A percentile compares a stretch with the other conserved stretches of the same genome.
Conservation (phyloP, 192 early-diverging fungal genomes). For the Phlyctochytrium bullatum region DNA sequence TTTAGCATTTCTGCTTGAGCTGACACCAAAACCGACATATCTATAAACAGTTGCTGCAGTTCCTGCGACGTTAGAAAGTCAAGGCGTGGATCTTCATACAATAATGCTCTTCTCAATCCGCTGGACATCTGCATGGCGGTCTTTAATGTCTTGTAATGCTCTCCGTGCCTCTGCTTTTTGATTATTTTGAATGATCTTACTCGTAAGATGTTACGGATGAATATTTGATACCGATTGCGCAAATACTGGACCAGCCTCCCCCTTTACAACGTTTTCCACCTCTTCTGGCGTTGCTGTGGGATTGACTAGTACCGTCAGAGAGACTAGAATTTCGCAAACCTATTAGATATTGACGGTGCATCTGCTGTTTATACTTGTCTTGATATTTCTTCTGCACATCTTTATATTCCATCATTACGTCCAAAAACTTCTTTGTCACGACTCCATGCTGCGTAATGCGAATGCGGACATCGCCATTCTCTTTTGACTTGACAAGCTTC, state of each 20-base stretch:
- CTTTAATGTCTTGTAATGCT: constrained; percentile 79
- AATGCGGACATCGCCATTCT: constrained; percentile 40
- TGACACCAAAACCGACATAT: constrained; percentile 81
- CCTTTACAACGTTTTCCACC: constrained; percentile 66
- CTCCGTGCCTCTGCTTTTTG: constrained; percentile 69
- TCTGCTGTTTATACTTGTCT: constrained; percentile 76
- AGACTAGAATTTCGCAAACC: constrained; percentile 45
- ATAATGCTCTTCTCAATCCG: constrained; percentile 85
- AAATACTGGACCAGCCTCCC: constrained; percentile 75
- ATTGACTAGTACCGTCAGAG: constrained; percentile 59
- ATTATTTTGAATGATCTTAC: constrained; percentile 65
- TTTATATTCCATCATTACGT: constrained; percentile 73
- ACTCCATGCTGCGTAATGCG: constrained; percentile 46
- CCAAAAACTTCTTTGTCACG: constrained; percentile 52
- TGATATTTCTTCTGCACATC: constrained; percentile 75
- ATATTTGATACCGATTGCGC: constrained; percentile 51
- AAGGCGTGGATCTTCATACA: constrained; percentile 37
- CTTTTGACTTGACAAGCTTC: constrained; percentile 34
- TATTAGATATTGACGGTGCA: constrained; percentile 82
- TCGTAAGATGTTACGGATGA: neutral
- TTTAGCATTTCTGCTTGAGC: constrained; percentile 72
- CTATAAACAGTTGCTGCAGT: constrained; percentile 83
- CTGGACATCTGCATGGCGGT: constrained; percentile 80
- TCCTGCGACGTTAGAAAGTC: constrained; percentile 51
- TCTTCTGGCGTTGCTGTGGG: constrained; percentile 75